Base-by-base conservation (phyloP, 495 filamentous ascomycete species). In the Penicillium nucicola region DNA sequence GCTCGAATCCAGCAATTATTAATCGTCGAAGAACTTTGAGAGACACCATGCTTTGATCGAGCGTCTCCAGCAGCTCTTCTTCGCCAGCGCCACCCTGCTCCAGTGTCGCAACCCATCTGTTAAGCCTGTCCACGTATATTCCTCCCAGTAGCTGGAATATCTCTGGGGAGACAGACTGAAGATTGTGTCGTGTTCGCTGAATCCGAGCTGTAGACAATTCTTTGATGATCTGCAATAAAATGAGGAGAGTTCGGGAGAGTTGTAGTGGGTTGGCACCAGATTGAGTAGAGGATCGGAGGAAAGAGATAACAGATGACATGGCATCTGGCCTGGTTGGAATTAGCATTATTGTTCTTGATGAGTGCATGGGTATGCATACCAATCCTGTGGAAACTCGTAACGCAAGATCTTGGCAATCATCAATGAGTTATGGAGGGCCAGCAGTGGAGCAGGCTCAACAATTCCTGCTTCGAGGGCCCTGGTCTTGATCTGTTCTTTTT, bases 371-470 rank as follows among this genome's bases (percentile, higher is more conserved):
- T 14, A 14, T 13, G 22, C 59, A 37, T 68, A 74, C 89, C 93
- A 98, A 15, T 92, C 88, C 41, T 77, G 71, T 3, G 93, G 93
- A 66, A 87, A 97, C 57, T 97, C 93, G 61, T 88, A 85, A 15
- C 93, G 79, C 36, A 90, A 80, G 28, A 97, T 85, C 67, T 96
- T 98, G 8, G 90, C 86, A 38, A 90, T 76, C 47, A 91, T 83
- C 42, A 98, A 76, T 8, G 92, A 87, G 70, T 95, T 95, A 57
- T 96, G 89, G 31, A 90, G 66, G 17, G 89, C 89, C 7, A 97
- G 77, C 18, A 82, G 78, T 38, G 73, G 78, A 33, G 88, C 83
- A 2, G 83, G 79, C 62, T 97, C 93, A 57, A 80, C 74, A 33
- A 91, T 74, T 10, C 86, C 85, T 42, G 84, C 84, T 50, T 86